phyloP scores from a whole-genome alignment of 192 early-diverging fungal genomes.

The Coemansia sp. region DNA sequence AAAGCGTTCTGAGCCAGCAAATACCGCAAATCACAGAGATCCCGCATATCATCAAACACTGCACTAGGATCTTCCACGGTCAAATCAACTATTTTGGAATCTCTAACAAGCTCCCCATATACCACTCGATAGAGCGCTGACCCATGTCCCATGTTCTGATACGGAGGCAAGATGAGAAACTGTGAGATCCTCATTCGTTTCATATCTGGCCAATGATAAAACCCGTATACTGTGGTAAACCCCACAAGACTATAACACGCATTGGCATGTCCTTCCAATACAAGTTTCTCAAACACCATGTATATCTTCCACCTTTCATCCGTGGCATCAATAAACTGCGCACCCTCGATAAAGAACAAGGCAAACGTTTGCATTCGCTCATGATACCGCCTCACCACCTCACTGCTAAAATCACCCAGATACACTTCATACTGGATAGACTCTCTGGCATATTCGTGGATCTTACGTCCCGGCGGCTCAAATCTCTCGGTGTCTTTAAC shows the following conservation, averaged over 20 bases:
- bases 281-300: slow-evolving; percentile 61
- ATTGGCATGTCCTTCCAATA: slow-evolving; percentile 37
- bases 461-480: slow-evolving; percentile 74
- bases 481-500: slow-evolving; percentile 63
- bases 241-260: slow-evolving; percentile 72
- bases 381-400: slow-evolving; percentile 75
- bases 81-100: slow-evolving; percentile 30
- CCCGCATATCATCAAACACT: slow-evolving; percentile 80
- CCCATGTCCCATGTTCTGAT: slow-evolving; percentile 81
- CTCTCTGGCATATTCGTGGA: slow-evolving; percentile 66
- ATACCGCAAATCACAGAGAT: slow-evolving; percentile 74
- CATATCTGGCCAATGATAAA: slow-evolving; percentile 78
- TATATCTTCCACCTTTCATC: slow-evolving; percentile 83
- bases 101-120: slow-evolving; percentile 39
- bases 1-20: slow-evolving; percentile 62
- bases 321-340: slow-evolving; percentile 76
- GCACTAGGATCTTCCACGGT: slow-evolving; percentile 94
- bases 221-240: slow-evolving; percentile 82
- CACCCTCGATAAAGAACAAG: slow-evolving; percentile 88
- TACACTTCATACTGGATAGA: slow-evolving; percentile 66
- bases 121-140: slow-evolving; percentile 66
- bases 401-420: slow-evolving; percentile 64
- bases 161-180: slow-evolving; percentile 91
- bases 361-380: slow-evolving; percentile 75
- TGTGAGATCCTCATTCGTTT: slow-evolving; percentile 88